phyloP scores from a whole-genome alignment of 176 grass and related monocot species.

The Hyparrhenia diplandra region DNA sequence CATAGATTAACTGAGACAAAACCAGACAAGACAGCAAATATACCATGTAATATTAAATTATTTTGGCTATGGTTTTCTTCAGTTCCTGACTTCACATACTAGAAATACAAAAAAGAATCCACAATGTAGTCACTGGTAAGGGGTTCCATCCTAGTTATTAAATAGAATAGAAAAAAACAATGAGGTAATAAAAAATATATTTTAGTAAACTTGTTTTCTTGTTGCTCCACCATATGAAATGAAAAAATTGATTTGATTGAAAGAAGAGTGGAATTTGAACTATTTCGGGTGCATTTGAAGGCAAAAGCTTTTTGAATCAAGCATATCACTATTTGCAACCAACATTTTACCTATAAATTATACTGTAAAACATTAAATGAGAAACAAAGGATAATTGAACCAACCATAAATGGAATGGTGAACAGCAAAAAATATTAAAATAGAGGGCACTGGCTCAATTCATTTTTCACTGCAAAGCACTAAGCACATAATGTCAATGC shows the following conservation, averaged over 20 bases:
- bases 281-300: not conserved
- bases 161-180: not conserved
- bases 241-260: not conserved
- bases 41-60: not conserved
- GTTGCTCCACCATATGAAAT: not conserved
- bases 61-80: not conserved
- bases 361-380: not conserved
- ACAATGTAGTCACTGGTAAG: not conserved
- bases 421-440: not conserved
- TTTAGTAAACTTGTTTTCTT: not conserved
- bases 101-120: not conserved
- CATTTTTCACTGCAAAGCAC: conserved; percentile 9
- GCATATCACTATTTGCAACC: not conserved
- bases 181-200: not conserved
- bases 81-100: not conserved
- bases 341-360: not conserved
- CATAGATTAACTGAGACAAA: not conserved
- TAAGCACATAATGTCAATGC: not conserved
- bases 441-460: not conserved
- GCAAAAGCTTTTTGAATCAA: not conserved
- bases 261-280: not conserved
- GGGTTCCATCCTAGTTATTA: not conserved
- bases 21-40: not conserved
- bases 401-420: not conserved
- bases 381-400: conserved; percentile 8